These are phyloP conservation scores for Quercus aquifolioides DNA, from an alignment of 306 rosid species.

Conservation along the genomic window DNA sequence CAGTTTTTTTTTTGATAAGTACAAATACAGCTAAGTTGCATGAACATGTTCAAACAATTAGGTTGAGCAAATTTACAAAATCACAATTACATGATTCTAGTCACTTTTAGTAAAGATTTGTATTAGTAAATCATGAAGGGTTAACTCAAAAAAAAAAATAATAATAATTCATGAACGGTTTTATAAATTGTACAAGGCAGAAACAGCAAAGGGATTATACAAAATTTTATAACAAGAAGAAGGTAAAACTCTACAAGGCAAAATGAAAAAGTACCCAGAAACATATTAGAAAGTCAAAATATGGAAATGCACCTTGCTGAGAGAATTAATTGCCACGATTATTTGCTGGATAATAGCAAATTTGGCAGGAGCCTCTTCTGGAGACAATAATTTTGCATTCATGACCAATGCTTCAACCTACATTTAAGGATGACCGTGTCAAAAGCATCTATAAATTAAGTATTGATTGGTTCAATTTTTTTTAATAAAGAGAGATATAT, in stretches of 20 bases:
- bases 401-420: conserved; percentile 76
- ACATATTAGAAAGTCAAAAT: conserved; percentile 4
- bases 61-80: not conserved
- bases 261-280: not conserved
- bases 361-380: conserved; percentile 68
- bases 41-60: not conserved
- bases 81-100: not conserved
- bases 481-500: not conserved
- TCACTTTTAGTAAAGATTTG: not conserved
- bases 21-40: not conserved
- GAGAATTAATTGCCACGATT: conserved; percentile 85
- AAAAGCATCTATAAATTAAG: conserved; percentile 16
- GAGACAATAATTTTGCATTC: conserved; percentile 55
- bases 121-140: not conserved
- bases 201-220: not conserved
- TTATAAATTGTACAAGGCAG: conserved; percentile 6
- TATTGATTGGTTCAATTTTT: conserved; percentile 3
- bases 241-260: not conserved
- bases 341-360: conserved; percentile 75
- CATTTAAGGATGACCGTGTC: conserved; percentile 10
- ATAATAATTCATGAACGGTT: not conserved
- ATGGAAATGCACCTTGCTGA: conserved; percentile 77
- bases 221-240: not conserved
- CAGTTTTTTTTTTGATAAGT: no score
- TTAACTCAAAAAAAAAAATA: no score